Evolutionary conservation across 805 yeast species (phyloP), one percentile per base, ranked within the genome.

Genomic region (Barnettozyma pratensis): DNA sequence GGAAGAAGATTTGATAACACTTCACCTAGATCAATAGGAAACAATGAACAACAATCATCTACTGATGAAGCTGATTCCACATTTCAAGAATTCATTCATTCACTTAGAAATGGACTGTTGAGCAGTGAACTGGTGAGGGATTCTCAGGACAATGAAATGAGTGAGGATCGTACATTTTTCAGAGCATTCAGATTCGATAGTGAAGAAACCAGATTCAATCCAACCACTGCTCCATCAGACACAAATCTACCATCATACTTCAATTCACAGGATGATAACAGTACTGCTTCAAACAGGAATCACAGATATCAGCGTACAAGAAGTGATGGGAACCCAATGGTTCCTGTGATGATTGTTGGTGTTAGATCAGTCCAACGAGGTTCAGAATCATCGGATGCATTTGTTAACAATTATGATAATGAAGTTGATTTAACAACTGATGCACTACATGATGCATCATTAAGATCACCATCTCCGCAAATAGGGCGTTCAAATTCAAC

Each of bases 341-440:
- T 76, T 4, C 81, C 81, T 1, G 76, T 77, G 4, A 63, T 76
- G 49, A 71, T 76, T 27, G 69, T 76, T 25, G 79, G 81, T 6
- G 73, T 77, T 26, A 61, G 80, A 7, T 72, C 79, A 1, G 71
- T 60, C 4, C 53, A 55, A 19, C 61, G 58, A 12, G 52, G 46
- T 4, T 31, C 46, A n/a, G 57, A 57, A 1, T 9, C 19, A 28
- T 6, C 28, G 5, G 53, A 49, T 10, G 44, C 44, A 8, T 29
- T 39, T 30, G 37, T 40, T 19, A 26, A 30, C 11, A 51, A 51
- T 26, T 34, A 37, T 4, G 45, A 45, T 60, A 46, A 51, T 12
- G 55, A 54, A 29, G 51, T 48, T 10, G 48, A 55, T 35, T 43
- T 54, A 39, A 47, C 49, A 25, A 47, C 56, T 34, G 48, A 48